These are phyloP conservation scores for Hypomontagnella submonticulosa DNA, from an alignment of 495 filamentous ascomycete species.

Conservation along the genomic window DNA sequence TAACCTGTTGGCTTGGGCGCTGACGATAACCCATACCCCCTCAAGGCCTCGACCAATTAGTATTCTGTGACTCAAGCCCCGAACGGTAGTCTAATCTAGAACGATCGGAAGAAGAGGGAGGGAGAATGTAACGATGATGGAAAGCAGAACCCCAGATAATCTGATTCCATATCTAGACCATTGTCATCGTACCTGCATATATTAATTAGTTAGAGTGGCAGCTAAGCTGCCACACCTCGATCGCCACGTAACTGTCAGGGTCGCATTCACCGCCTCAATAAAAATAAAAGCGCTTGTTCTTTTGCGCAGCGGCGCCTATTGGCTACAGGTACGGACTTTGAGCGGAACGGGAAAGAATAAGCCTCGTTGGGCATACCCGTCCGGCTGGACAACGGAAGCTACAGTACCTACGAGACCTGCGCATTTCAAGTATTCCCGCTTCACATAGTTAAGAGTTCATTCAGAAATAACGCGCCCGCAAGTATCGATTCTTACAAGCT, in stretches of 20 bases:
- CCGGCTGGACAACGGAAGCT: slow-evolving; percentile 4
- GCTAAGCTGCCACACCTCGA: slow-evolving; percentile 30
- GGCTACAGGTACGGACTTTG: slow-evolving; percentile 22
- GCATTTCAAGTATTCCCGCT: slow-evolving; percentile 5
- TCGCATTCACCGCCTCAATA: slow-evolving; percentile 37
- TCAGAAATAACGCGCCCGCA: slow-evolving; percentile 8
- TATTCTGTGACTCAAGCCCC: slow-evolving; percentile 12
- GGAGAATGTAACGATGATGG: slow-evolving; percentile 27
- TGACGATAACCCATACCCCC: slow-evolving; percentile 9
- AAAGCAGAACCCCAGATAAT: slow-evolving; percentile 16
- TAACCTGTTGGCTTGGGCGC: slow-evolving; percentile 7
- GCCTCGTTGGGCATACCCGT: slow-evolving; percentile 36
- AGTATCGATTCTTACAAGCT: slow-evolving; percentile 4
- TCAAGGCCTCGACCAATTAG: slow-evolving; percentile 9
- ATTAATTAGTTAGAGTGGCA: slow-evolving; percentile 29
- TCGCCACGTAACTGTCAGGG: slow-evolving; percentile 39
- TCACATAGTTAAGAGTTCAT: background rate
- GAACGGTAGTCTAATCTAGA: slow-evolving; percentile 14
- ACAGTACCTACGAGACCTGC: too few relatives aligned
- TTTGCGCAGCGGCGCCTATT: slow-evolving; percentile 25
- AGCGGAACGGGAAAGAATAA: slow-evolving; percentile 27
- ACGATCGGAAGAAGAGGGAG: slow-evolving; percentile 5
- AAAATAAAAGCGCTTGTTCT: slow-evolving; percentile 15
- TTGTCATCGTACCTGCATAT: slow-evolving; percentile 40
- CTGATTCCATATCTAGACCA: slow-evolving; percentile 1